Evolutionary conservation across 2,329 filamentous ascomycete species (phyloP).

Genomic region (Zalaria sp.): DNA sequence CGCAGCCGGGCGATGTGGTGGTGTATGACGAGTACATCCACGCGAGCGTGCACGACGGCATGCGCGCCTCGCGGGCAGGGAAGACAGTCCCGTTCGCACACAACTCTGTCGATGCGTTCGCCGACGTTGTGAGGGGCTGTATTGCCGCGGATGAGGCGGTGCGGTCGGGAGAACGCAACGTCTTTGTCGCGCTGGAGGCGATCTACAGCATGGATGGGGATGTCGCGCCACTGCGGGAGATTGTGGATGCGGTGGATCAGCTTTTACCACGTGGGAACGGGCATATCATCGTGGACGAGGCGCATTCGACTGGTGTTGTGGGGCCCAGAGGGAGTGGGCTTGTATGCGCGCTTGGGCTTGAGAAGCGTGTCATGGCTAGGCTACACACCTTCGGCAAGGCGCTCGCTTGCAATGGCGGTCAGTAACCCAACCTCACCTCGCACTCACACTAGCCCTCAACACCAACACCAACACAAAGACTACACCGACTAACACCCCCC

Average conservation of each 20-base stretch:
- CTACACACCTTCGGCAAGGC: slow-evolving; percentile 57
- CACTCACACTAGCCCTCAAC: too few species aligned
- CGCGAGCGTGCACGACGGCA: slow-evolving; percentile 66
- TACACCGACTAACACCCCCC: slow-evolving; percentile 7
- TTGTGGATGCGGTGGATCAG: slow-evolving; percentile 43
- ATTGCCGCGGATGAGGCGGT: slow-evolving; percentile 18
- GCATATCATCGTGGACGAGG: slow-evolving; percentile 53
- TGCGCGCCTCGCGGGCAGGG: slow-evolving; percentile 47
- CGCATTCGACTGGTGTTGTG: slow-evolving; percentile 50
- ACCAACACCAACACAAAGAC: too few species aligned
- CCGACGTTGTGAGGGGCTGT: slow-evolving; percentile 15
- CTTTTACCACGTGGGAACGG: slow-evolving; percentile 44
- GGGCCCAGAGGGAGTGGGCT: slow-evolving; percentile 43
- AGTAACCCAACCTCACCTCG: slow-evolving; percentile 11
- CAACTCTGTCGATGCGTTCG: slow-evolving; percentile 31
- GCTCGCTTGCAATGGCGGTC: slow-evolving; percentile 55
- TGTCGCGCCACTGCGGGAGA: slow-evolving; percentile 46
- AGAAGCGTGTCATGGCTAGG: slow-evolving; percentile 41
- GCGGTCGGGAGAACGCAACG: slow-evolving; percentile 28
- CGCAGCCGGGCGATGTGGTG: slow-evolving; percentile 35
- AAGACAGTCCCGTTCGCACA: slow-evolving; percentile 40
- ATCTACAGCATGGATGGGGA: slow-evolving; percentile 76
- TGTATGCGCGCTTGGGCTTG: slow-evolving; percentile 42
- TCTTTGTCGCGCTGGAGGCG: slow-evolving; percentile 57
- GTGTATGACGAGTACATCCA: slow-evolving; percentile 66